Percentiles rank a stretch among this genome's conserved stretches.
Conservation (phyloP, 192 early-diverging fungal species). For the Mortierella claussenii region DNA sequence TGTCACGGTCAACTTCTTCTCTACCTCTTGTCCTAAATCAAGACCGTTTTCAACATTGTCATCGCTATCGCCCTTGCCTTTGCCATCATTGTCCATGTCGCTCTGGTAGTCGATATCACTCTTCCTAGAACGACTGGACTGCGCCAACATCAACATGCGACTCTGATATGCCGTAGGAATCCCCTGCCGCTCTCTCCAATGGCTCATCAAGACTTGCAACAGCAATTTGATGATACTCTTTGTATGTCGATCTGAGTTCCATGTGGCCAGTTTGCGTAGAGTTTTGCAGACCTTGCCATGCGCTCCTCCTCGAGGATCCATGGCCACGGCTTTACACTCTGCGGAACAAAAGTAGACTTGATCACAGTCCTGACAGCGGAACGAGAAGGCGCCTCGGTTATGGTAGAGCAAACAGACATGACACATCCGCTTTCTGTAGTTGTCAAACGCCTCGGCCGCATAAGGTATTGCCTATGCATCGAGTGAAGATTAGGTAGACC, state of each 20-base stretch:
- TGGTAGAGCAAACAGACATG: conserved; percentile 68
- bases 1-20: not conserved
- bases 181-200: conserved; percentile 56
- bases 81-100: not conserved
- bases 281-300: conserved; percentile 58
- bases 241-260: conserved; percentile 68
- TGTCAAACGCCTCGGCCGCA: conserved; percentile 67
- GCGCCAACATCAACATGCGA: not conserved
- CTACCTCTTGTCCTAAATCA: too few relatives aligned
- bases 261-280: conserved; percentile 66
- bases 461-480: conserved; percentile 33
- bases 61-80: not conserved
- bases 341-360: conserved; percentile 68
- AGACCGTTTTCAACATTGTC: not conserved
- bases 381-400: conserved; percentile 56
- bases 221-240: conserved; percentile 73
- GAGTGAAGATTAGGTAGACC: not conserved
- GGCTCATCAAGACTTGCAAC: conserved; percentile 52
- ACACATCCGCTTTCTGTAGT: conserved; percentile 69
- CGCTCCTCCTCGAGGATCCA: conserved; percentile 40
- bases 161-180: conserved; percentile 23
- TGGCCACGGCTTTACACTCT: conserved; percentile 54
- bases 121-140: not conserved
- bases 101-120: not conserved
- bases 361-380: conserved; percentile 68